Base-by-base conservation (phyloP, 257 asterid species). In the Oldenlandia corymbosa region DNA sequence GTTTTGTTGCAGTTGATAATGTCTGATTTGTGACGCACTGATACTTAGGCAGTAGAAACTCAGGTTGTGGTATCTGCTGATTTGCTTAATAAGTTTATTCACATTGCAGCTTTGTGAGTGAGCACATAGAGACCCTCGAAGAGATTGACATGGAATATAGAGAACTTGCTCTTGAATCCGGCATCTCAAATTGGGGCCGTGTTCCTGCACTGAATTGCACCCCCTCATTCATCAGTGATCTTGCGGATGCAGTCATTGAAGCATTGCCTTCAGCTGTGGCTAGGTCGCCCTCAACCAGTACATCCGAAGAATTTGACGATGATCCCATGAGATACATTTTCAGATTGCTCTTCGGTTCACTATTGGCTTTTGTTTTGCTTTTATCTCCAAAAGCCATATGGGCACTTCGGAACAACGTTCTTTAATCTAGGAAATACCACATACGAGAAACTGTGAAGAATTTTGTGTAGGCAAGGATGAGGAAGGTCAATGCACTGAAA, bases 101-200 rank as follows among this genome's bases (percentile, higher is more conserved):
- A 34, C 37, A 52, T 10, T 54, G 72, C 93, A 92, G 99, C 80
- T 92, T 92, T 64, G 97, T 92, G 67, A 92, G 97, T 30, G 99
- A 92, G 90, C 99, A 92, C 80, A 92, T 92, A 65, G 99, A 92
- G 74, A 92, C 99, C 8, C 95, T 92, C 14, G 99, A 92, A 73
- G 99, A 89, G 78, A 92, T 89, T 46, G 99, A 92, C 31, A 89
- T 92, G 95, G 99, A 92, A 81, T 92, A 92, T 86, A 82, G 39
- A 74, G 84, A 92, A 36, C 66, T 92, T 72, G 97, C 99, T 41
- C 83, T 85, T 42, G 96, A 85, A 70, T 91, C 97, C 0, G 98
- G 98, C 54, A 78, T 91, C 60, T 77, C 79, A 41, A 82, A 88
- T 20, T 91, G 98, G 98, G 98, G 98, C 11, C 95, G 98, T 8